Percentiles rank a stretch among this genome's conserved stretches.
Conservation (phyloP, 129 eudicot genomes). For the Saussurea involucrata region DNA sequence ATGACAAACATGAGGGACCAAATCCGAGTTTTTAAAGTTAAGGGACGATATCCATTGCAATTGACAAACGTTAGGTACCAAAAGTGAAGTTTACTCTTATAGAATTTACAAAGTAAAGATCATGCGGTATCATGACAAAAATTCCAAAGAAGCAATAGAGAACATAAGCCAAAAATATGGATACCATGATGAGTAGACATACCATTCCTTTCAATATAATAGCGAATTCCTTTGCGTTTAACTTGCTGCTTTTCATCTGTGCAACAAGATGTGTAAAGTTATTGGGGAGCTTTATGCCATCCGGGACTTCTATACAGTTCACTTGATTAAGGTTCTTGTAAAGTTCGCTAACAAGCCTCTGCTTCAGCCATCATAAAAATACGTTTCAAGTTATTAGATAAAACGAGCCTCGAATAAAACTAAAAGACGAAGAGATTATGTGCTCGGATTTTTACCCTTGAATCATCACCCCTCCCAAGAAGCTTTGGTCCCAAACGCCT, state of each 20-base stretch:
- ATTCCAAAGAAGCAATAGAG: neutral
- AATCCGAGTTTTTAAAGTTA: too few species aligned
- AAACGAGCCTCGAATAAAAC: neutral
- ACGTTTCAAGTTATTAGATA: neutral
- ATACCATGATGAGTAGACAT: constrained; percentile 30
- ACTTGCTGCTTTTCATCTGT: constrained; percentile 78
- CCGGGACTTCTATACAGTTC: constrained; percentile 67
- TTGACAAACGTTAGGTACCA: too few species aligned
- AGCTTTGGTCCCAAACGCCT: constrained; percentile 97
- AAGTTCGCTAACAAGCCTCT: constrained; percentile 85
- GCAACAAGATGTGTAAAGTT: constrained; percentile 77
- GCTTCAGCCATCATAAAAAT: constrained; percentile 27
- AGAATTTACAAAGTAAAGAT: neutral
- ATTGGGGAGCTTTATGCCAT: constrained; percentile 73
- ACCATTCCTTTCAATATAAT: constrained; percentile 88
- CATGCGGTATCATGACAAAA: neutral
- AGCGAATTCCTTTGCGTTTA: constrained; percentile 77
- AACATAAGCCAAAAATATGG: neutral
- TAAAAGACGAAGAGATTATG: neutral
- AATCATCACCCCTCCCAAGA: constrained; percentile 80
- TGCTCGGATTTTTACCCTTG: constrained; percentile 56
- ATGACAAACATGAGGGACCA: too few species aligned
- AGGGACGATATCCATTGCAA: too few species aligned
- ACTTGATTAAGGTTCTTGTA: constrained; percentile 80
- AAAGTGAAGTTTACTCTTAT: too few species aligned